phyloP scores from a whole-genome alignment of 192 early-diverging fungal species.

The Coemansia sp. region DNA sequence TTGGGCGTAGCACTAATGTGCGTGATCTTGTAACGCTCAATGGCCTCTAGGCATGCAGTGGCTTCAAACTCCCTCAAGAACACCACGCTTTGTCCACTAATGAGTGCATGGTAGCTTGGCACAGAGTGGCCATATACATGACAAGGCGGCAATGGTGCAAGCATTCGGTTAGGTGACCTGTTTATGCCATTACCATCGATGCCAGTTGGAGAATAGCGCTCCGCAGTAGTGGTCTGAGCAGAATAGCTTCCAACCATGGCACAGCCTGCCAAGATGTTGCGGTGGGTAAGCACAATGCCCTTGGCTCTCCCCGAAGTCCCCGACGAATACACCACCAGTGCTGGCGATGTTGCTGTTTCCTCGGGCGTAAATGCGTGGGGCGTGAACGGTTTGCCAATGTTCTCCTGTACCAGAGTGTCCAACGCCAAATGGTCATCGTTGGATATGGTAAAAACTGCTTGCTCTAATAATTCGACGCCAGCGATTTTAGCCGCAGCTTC shows the following conservation, averaged over 20 bases:
- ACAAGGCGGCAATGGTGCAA: constrained; percentile 32
- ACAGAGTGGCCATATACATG: constrained; percentile 40
- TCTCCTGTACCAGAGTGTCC: neutral
- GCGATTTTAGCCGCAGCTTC: neutral
- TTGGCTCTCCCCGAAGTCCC: constrained; percentile 43
- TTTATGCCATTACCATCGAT: neutral
- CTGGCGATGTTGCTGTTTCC: constrained; percentile 14
- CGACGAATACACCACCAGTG: constrained; percentile 41
- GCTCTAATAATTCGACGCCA: constrained; percentile 9
- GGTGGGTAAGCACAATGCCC: constrained; percentile 45
- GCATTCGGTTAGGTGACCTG: neutral
- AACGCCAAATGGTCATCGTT: neutral
- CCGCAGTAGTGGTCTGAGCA: neutral
- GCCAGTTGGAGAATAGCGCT: neutral
- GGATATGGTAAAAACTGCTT: neutral
- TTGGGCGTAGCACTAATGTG: constrained; percentile 24
- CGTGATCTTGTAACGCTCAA: constrained; percentile 19
- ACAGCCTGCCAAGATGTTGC: constrained; percentile 32
- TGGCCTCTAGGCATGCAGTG: constrained; percentile 22
- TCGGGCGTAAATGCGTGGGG: neutral
- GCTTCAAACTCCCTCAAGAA: constrained; percentile 17
- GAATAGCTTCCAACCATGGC: constrained; percentile 21
- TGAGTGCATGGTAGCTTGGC: constrained; percentile 41
- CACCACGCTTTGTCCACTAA: constrained; percentile 21
- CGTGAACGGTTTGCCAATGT: neutral